Percentiles rank a stretch among this genome's conserved stretches.
Conservation (phyloP, 208 protist genomes). For the Leishmania amazonensis region DNA sequence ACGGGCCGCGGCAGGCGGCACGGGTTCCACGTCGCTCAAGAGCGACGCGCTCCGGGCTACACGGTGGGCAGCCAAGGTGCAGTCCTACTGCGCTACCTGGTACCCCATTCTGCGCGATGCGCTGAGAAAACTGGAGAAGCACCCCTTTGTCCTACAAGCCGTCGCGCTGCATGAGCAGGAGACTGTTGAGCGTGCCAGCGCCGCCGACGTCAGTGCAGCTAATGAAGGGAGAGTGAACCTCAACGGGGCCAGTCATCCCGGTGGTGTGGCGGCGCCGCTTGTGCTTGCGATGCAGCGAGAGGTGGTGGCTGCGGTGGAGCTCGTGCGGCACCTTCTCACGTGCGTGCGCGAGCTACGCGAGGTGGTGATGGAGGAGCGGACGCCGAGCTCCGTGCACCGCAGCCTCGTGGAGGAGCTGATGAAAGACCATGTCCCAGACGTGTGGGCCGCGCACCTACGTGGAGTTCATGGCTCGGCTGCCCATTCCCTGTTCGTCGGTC, state of each 20-base stretch:
- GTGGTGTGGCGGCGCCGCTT: constrained; percentile 66
- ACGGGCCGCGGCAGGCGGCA: background rate
- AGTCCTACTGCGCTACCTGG: constrained; percentile 51
- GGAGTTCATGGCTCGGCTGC: constrained; percentile 39
- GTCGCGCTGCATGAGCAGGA: constrained; percentile 33
- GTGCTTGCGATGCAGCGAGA: constrained; percentile 93
- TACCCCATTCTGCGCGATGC: constrained; percentile 17
- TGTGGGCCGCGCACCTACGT: constrained; percentile 76
- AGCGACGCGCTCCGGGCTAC: constrained; percentile 22
- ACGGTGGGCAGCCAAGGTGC: constrained; percentile 57
- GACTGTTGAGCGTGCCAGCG: constrained; percentile 9
- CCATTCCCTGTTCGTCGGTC: constrained; percentile 40
- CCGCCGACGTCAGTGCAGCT: background rate
- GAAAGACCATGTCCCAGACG: constrained; percentile 81
- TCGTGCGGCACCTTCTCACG: constrained; percentile 71
- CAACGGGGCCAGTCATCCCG: background rate
- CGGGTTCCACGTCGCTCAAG: background rate
- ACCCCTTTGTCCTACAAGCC: constrained; percentile 40
- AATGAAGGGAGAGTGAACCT: background rate
- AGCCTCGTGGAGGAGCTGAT: constrained; percentile 81
- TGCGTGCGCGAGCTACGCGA: constrained; percentile 78
- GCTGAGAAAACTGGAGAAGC: constrained; percentile 29
- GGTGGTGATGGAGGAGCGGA: constrained; percentile 70
- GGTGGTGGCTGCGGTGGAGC: constrained; percentile 45
- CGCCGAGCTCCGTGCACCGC: constrained; percentile 90